A percentile compares a stretch with the other conserved stretches of the same genome.
Conservation (phyloP, 202 grass and related monocot genomes). For the Saccharum hybrid region DNA sequence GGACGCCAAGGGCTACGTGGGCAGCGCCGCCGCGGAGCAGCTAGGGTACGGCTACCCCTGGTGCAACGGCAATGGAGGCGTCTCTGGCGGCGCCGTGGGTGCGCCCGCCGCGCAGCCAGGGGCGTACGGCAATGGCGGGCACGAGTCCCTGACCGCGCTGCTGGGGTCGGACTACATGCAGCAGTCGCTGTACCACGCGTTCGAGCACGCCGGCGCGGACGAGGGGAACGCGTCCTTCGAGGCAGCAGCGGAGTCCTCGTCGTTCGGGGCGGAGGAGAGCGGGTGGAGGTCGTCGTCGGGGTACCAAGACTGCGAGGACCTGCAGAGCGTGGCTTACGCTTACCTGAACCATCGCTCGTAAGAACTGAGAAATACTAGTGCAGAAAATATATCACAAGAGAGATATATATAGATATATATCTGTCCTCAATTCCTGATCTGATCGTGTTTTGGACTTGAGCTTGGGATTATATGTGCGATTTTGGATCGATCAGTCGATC, state of each 20-base stretch:
- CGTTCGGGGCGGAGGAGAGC: slow-evolving; percentile 46
- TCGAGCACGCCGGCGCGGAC: slow-evolving; percentile 30
- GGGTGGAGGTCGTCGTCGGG: slow-evolving; percentile 56
- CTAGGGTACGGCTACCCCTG: slow-evolving; percentile 46
- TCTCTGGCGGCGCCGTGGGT: not conserved
- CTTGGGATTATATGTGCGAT: slow-evolving; percentile 38
- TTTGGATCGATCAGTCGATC: slow-evolving; percentile 11
- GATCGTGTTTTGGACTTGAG: slow-evolving; percentile 33
- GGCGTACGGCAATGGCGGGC: slow-evolving; percentile 41
- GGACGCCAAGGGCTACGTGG: slow-evolving; percentile 44
- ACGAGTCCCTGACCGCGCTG: slow-evolving; percentile 55
- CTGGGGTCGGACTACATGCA: slow-evolving; percentile 56
- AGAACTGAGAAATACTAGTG: slow-evolving; percentile 56
- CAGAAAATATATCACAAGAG: slow-evolving; percentile 54
- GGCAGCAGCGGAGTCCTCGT: slow-evolving; percentile 42
- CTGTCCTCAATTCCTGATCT: slow-evolving; percentile 39
- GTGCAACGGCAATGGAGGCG: slow-evolving; percentile 27
- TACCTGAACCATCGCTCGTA: slow-evolving; percentile 71
- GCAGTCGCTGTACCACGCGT: slow-evolving; percentile 47
- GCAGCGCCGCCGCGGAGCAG: slow-evolving; percentile 27
- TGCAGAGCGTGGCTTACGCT: slow-evolving; percentile 73
- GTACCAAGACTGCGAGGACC: slow-evolving; percentile 80
- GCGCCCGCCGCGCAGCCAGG: slow-evolving; percentile 37
- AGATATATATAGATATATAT: no score
- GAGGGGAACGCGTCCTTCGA: not conserved